phyloP scores from a whole-genome alignment of 2,329 filamentous ascomycete species.

The Cordyceps cicadae region DNA sequence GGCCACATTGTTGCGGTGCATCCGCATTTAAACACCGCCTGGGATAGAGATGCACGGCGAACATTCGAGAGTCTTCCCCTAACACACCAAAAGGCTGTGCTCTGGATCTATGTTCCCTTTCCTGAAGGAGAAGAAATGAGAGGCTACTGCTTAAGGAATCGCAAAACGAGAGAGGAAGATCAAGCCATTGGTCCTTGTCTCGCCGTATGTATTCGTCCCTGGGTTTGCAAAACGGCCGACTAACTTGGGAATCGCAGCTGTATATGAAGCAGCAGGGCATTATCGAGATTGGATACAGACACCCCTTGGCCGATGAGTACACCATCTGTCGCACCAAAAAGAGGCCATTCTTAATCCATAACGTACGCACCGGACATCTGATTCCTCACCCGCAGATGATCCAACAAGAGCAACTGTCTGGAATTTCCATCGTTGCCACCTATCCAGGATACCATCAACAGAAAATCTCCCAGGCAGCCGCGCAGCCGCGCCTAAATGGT shows the following conservation, averaged over 20 bases:
- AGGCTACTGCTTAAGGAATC: neutral
- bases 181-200: neutral
- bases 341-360: neutral
- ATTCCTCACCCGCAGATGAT: neutral
- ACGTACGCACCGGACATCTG: neutral
- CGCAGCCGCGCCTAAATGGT: neutral
- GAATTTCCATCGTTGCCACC: neutral
- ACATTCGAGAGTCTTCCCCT: constrained; percentile 4
- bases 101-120: constrained; percentile 6
- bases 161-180: neutral
- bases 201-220: neutral
- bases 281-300: constrained; percentile 1
- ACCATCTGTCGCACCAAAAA: neutral
- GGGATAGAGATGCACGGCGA: neutral
- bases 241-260: neutral
- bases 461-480: neutral
- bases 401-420: neutral
- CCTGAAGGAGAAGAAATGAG: neutral
- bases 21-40: neutral
- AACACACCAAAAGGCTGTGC: neutral
- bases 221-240: neutral
- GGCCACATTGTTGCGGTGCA: constrained; percentile 2
- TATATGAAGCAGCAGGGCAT: constrained; percentile 5
- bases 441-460: neutral
- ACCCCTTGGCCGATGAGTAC: neutral